A percentile compares a stretch with the other conserved stretches of the same genome.
Evolutionary conservation across 192 early-diverging fungal species (phyloP).

Genomic region (Paraglomus occultum): DNA sequence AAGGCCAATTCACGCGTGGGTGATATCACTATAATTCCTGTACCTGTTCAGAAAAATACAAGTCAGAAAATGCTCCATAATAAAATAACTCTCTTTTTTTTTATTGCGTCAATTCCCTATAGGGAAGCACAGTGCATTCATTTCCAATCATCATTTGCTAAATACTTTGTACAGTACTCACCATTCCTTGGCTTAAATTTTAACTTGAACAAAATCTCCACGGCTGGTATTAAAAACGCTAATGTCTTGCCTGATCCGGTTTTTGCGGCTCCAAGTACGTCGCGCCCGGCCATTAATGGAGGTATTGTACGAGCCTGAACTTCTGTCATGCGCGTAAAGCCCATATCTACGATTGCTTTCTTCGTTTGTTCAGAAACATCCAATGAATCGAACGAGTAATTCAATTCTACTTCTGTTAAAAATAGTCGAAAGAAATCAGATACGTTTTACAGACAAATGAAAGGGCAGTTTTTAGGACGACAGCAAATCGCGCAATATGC

Average conservation of each 20-base stretch:
- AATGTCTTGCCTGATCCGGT: slow-evolving; percentile 97
- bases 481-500: neutral
- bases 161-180: slow-evolving; percentile 25
- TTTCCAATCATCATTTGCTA: too few relatives aligned
- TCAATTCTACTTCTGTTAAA: slow-evolving; percentile 11
- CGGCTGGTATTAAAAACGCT: slow-evolving; percentile 92
- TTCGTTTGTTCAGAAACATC: slow-evolving; percentile 78
- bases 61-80: neutral
- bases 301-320: slow-evolving; percentile 96
- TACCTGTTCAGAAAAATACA: slow-evolving; percentile 48
- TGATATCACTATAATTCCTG: slow-evolving; percentile 92
- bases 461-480: too few relatives aligned
- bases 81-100: neutral
- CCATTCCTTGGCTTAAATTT: slow-evolving; percentile 98
- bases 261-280: slow-evolving; percentile 98
- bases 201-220: slow-evolving; percentile 85
- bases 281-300: slow-evolving; percentile 91
- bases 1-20: slow-evolving; percentile 98
- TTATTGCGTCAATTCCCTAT: neutral
- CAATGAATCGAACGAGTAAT: slow-evolving; percentile 71
- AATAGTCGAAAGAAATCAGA: neutral
- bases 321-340: slow-evolving; percentile 93
- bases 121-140: too few relatives aligned
- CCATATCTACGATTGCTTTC: slow-evolving; percentile 86
- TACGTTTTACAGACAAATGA: neutral